Conservation (phyloP, 768 basidiomycete species). For the Macrolepiota fuliginosa region DNA sequence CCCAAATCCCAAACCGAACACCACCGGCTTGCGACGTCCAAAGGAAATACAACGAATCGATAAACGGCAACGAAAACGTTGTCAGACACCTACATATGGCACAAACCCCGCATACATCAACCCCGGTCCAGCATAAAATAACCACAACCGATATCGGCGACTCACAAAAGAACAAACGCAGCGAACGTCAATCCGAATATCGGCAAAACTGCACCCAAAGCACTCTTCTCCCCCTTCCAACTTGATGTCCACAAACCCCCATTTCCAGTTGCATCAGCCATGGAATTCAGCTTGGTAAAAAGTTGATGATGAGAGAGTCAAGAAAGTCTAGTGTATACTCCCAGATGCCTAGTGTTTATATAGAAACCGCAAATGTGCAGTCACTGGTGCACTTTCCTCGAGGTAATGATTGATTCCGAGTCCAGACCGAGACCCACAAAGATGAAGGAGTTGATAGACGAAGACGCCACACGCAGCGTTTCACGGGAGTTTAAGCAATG, state of each 20-base stretch:
- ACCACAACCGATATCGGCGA: neutral
- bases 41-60: constrained; percentile 33
- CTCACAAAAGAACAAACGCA: constrained; percentile 9
- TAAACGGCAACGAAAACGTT: constrained; percentile 32
- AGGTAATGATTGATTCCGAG: neutral
- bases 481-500: neutral
- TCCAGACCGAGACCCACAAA: neutral
- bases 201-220: neutral
- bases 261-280: no score
- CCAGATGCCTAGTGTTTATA: neutral
- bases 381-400: neutral
- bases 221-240: neutral
- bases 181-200: neutral
- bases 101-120: neutral
- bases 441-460: neutral
- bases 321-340: neutral
- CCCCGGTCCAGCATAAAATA: neutral
- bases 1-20: constrained; percentile 41
- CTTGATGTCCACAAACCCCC: neutral
- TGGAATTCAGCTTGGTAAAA: no score
- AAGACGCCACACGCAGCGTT: neutral
- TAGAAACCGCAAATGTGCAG: neutral
- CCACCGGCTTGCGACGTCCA: constrained; percentile 35
- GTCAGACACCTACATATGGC: constrained; percentile 19
- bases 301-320: neutral